Base-by-base conservation (phyloP, 805 yeast genomes). In the Myxozyma vanderwaltii region DNA sequence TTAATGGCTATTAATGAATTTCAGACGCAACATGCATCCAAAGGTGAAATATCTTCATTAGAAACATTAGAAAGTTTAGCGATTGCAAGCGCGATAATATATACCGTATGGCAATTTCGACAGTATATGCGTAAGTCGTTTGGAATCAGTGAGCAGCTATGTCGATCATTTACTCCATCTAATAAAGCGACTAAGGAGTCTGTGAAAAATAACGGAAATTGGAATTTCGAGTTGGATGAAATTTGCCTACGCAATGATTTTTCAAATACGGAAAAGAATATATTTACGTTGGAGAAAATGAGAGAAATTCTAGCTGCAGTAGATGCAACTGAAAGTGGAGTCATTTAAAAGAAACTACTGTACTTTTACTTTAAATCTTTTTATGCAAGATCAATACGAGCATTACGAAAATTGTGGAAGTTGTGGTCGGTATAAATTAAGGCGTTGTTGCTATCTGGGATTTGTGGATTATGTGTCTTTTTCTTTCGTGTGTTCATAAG, bases 121-220 rank as follows among this genome's bases (percentile, higher is more conserved):
- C 54, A 50, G 38, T 51, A 54, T 36, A 24, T 61, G 4, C 58
- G 63, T 26, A 39, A 41, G n/a, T 48, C 45, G 10, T 61, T 57
- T 45, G 48, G 27, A n/a, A 44, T 63, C 17, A 43, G 29, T 35
- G 67, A 61, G n/a, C 52, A 41, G 12, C 35, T 43, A 5, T 59
- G 63, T 40, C 56, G 57, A 3, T 26, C 53, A 5, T 59, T 55
- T 31, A 38, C 49, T 23, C 43, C 62, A 24, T 15, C 53, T 21
- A 12, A 46, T 15, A 41, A 47, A 27, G 36, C 31, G 15, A 46
- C 46, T 2, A 59, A 59, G 33, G 63, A 59, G 41, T 55, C 19
- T 33, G 19, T 49, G 7, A 43, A 47, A 26, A 15, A 7, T 38
- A 19, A 57, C 51, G 35, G 36, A 44, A 7, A 27, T 47, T 35